These are phyloP conservation scores for Diaporthe amygdali DNA, from an alignment of 2,329 filamentous ascomycete species.

Conservation along the genomic window DNA sequence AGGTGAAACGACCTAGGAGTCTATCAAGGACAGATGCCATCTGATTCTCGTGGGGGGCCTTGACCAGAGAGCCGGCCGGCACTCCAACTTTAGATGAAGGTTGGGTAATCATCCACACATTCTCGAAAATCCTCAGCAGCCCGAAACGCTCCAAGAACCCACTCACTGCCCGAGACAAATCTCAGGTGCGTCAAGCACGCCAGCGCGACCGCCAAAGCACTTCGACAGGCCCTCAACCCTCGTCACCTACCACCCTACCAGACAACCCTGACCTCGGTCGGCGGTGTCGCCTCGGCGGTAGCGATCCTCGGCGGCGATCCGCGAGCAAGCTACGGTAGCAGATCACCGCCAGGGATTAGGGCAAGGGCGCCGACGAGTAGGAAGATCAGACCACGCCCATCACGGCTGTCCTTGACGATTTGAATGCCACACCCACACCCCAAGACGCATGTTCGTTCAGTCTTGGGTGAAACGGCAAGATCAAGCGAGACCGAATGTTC, in stretches of 20 bases:
- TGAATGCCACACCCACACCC: background rate
- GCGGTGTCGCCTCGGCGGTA: background rate
- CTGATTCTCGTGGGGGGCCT: background rate
- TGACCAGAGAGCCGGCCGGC: background rate
- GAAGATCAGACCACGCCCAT: background rate
- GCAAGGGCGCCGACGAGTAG: background rate
- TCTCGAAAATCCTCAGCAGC: background rate
- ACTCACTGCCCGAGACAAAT: background rate
- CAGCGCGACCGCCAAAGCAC: background rate
- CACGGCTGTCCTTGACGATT: background rate
- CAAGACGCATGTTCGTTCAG: background rate
- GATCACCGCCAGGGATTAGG: background rate
- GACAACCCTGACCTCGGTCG: background rate
- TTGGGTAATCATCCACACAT: background rate
- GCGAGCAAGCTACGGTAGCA: background rate
- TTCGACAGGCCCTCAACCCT: background rate
- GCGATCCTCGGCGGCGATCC: conserved; percentile 1
- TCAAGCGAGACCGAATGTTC: conserved; percentile 11
- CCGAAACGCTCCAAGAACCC: background rate
- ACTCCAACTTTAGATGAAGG: background rate
- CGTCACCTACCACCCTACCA: background rate
- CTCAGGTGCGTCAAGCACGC: background rate
- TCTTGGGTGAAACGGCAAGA: conserved; percentile 7
- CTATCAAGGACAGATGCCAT: background rate
- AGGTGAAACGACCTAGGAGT: background rate